Evolutionary conservation across 495 filamentous ascomycete genomes (phyloP).

Genomic region (Penicillium soppii): DNA sequence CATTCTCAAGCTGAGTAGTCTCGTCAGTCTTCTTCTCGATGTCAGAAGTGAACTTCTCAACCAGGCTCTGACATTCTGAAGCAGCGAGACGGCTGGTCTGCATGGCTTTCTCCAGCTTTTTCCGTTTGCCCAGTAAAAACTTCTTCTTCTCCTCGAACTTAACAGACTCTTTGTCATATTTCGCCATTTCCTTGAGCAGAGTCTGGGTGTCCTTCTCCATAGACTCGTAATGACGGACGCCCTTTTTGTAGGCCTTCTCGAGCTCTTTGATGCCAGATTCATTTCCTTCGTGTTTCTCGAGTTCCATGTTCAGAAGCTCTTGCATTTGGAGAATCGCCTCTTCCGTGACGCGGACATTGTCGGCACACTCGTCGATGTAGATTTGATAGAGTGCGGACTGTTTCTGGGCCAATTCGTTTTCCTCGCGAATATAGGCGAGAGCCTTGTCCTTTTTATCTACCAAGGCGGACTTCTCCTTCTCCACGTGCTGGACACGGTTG

Average conservation of each 20-base stretch:
- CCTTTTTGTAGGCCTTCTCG: constrained; percentile 80
- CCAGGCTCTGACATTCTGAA: constrained; percentile 71
- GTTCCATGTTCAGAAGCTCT: constrained; percentile 77
- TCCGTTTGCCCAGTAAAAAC: constrained; percentile 82
- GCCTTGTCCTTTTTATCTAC: constrained; percentile 98
- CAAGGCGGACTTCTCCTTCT: constrained; percentile 89
- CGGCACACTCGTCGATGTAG: constrained; percentile 79
- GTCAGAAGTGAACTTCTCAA: constrained; percentile 73
- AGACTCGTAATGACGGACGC: constrained; percentile 73
- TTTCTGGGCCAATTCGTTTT: constrained; percentile 88
- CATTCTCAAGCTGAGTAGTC: constrained; percentile 68
- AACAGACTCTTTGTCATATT: constrained; percentile 91
- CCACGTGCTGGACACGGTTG: constrained; percentile 90
- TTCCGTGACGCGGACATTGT: constrained; percentile 86
- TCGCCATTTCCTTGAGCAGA: constrained; percentile 85
- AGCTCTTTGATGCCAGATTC: constrained; percentile 88
- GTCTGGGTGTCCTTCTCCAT: constrained; percentile 79
- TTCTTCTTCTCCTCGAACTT: constrained; percentile 98
- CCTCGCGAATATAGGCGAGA: constrained; percentile 80
- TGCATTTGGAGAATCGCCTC: constrained; percentile 91
- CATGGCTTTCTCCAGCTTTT: constrained; percentile 91
- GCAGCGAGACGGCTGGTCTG: constrained; percentile 65
- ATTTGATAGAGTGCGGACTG: constrained; percentile 89
- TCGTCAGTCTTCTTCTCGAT: constrained; percentile 72
- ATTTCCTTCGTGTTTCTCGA: constrained; percentile 88